These are phyloP conservation scores for Nigrospora oryzae DNA, from an alignment of 2,329 filamentous ascomycete genomes.

Conservation along the genomic window DNA sequence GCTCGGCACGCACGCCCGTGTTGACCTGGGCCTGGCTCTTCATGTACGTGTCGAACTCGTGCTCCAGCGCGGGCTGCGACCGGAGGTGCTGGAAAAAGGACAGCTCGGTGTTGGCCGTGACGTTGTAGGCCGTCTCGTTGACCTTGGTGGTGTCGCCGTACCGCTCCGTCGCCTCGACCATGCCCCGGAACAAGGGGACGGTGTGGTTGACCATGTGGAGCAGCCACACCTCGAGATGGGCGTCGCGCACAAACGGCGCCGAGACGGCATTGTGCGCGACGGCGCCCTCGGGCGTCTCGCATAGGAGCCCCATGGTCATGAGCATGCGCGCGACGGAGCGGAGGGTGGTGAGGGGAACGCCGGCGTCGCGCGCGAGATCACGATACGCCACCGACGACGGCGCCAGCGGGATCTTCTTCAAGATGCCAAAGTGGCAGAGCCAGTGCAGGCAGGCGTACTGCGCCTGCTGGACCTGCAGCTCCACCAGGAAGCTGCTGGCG, in stretches of 20 bases:
- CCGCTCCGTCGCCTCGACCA: background rate
- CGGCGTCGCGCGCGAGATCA: slow-evolving; percentile 3
- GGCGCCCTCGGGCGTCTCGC: slow-evolving; percentile 12
- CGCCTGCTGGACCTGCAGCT: slow-evolving; percentile 1
- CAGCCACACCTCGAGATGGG: slow-evolving; percentile 14
- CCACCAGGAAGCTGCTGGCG: slow-evolving; percentile 2
- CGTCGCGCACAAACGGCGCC: slow-evolving; percentile 10
- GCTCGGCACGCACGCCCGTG: slow-evolving; percentile 18
- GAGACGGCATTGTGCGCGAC: slow-evolving; percentile 21
- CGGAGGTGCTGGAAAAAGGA: slow-evolving; percentile 18
- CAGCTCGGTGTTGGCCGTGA: slow-evolving; percentile 8
- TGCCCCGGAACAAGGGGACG: background rate
- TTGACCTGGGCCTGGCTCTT: slow-evolving; percentile 11
- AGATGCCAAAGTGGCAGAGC: background rate
- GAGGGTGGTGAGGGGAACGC: background rate
- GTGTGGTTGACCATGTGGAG: slow-evolving; percentile 11
- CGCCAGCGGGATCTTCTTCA: background rate
- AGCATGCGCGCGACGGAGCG: slow-evolving; percentile 17
- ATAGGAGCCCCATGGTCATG: slow-evolving; percentile 22
- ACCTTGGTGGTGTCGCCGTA: background rate
- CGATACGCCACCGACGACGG: background rate
- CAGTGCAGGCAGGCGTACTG: slow-evolving; percentile 1
- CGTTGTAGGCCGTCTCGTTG: slow-evolving; percentile 8
- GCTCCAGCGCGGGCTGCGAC: slow-evolving; percentile 8
- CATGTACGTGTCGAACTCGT: slow-evolving; percentile 19